Evolutionary conservation across 768 basidiomycete genomes (phyloP).

Genomic region (Suillus weaverae): DNA sequence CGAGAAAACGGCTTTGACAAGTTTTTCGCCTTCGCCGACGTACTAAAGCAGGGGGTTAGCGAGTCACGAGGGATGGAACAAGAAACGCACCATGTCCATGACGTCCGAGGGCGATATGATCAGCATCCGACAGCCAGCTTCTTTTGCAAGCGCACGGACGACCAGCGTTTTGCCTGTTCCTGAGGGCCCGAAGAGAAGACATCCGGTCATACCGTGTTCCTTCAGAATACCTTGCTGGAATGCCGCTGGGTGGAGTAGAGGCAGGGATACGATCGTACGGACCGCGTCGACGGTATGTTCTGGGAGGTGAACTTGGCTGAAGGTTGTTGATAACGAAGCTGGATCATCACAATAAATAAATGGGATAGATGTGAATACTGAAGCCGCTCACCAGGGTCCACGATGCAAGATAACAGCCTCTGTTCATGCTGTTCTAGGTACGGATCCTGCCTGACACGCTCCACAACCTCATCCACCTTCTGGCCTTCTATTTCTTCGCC

Average conservation of each 20-base stretch:
- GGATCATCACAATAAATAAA: slow-evolving; percentile 3
- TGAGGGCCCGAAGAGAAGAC: slow-evolving; percentile 89
- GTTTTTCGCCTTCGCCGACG: slow-evolving; percentile 87
- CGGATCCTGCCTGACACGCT: slow-evolving; percentile 70
- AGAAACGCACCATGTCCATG: slow-evolving; percentile 82
- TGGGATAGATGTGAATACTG: not conserved
- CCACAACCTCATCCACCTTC: slow-evolving; percentile 67
- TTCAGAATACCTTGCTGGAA: slow-evolving; percentile 89
- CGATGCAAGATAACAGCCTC: slow-evolving; percentile 79
- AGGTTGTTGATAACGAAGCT: slow-evolving; percentile 81
- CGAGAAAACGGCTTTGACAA: slow-evolving; percentile 85
- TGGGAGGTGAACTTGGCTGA: slow-evolving; percentile 86
- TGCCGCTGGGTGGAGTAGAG: slow-evolving; percentile 81
- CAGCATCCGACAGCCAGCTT: slow-evolving; percentile 93
- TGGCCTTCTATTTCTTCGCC: slow-evolving; percentile 36
- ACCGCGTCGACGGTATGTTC: slow-evolving; percentile 88
- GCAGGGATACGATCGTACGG: slow-evolving; percentile 87
- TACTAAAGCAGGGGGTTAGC: slow-evolving; percentile 47
- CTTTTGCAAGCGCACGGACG: slow-evolving; percentile 87
- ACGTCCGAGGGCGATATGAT: slow-evolving; percentile 89
- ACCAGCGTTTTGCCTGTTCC: slow-evolving; percentile 92
- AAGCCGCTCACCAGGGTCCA: slow-evolving; percentile 63
- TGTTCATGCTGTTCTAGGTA: slow-evolving; percentile 83
- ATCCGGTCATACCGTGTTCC: slow-evolving; percentile 89
- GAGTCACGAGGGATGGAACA: slow-evolving; percentile 3